Evolutionary conservation across 106 monocot genomes (phyloP), one percentile per base, ranked within the genome.

Genomic region (Dioscorea dumetorum): DNA sequence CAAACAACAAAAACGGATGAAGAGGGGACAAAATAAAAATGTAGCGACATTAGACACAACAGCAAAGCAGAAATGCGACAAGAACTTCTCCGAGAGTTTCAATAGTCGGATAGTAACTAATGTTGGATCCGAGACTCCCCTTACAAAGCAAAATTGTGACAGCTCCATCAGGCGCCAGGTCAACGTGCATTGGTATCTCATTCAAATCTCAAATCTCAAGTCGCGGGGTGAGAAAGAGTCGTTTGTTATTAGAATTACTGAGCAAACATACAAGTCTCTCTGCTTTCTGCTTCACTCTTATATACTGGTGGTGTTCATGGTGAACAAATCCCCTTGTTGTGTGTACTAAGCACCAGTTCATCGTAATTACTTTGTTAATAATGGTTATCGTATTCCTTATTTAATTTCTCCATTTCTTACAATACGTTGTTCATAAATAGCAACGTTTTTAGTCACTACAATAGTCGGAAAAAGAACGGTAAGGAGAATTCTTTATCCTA

Each of bases 101-200:
- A 22, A 51, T 3, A 74, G n/a, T n/a, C n/a, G 74, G 50, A 74
- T 57, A 11, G 77, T 77, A 16, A 71, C 77, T 2, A 77, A 77
- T 50, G 77, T 71, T 1, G 77, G 77, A 32, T 14, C 0, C 14
- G 58, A 11, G 51, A 24, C 21, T 77, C 70, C 2, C 58, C 59
- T 31, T 77, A 71, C 22, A 66, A 23, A 17, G 50, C 74, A 31
- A 50, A 18, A 3, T n/a, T n/a, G 50, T 74, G 17, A 49, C 10
- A 33, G 7, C 28, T 8, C 32, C 63, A 20, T 19, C 56, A n/a
- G 56, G 4, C 9, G 33, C 63, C 20, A 50, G 32, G 33, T 63
- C 17, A 63, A 16, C 16, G 63, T 62, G 12, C 15, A 35, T 3
- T n/a, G n/a, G n/a, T 0, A 15, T 72, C 8, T 53, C 52, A 7